These are phyloP conservation scores for Gentiana straminea DNA, from an alignment of 257 asterid genomes.

Conservation along the genomic window DNA sequence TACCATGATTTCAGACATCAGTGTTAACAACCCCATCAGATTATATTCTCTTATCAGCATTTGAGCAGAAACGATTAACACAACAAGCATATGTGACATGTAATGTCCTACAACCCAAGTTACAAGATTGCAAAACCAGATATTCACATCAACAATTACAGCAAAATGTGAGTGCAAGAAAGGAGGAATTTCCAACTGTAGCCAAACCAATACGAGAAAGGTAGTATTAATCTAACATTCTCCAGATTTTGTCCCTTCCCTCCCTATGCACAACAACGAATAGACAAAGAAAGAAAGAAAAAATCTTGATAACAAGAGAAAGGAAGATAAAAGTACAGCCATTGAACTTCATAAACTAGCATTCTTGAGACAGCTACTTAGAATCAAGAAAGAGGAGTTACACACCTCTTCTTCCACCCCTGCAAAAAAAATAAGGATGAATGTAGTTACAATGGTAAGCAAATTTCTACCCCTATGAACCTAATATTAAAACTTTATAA, in stretches of 20 bases:
- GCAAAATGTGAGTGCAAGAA: not conserved
- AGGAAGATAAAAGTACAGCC: not conserved
- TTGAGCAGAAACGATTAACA: too few species aligned
- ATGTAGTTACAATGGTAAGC: not conserved
- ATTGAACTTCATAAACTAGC: not conserved
- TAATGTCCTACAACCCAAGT: too few species aligned
- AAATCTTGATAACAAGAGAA: not conserved
- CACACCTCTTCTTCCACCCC: slow-evolving; percentile 90
- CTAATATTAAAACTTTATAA: not conserved
- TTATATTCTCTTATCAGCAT: not conserved
- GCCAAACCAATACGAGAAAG: not conserved
- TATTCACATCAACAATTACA: not conserved
- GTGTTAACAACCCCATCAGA: not conserved
- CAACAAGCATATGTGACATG: too few species aligned
- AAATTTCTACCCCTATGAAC: not conserved
- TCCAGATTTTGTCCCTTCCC: not conserved
- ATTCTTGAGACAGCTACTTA: not conserved
- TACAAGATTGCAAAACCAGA: not conserved
- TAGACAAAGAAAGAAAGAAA: not conserved
- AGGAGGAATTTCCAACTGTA: not conserved
- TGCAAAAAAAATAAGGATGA: slow-evolving; percentile 18
- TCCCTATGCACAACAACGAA: not conserved
- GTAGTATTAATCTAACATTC: not conserved
- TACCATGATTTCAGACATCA: not conserved
- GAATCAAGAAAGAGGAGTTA: slow-evolving; percentile 7